Percentiles rank a stretch among this genome's conserved stretches.
These are phyloP conservation scores for Ceratocystis albifundus DNA, from an alignment of 2,329 filamentous ascomycete species.

Conservation along the genomic window DNA sequence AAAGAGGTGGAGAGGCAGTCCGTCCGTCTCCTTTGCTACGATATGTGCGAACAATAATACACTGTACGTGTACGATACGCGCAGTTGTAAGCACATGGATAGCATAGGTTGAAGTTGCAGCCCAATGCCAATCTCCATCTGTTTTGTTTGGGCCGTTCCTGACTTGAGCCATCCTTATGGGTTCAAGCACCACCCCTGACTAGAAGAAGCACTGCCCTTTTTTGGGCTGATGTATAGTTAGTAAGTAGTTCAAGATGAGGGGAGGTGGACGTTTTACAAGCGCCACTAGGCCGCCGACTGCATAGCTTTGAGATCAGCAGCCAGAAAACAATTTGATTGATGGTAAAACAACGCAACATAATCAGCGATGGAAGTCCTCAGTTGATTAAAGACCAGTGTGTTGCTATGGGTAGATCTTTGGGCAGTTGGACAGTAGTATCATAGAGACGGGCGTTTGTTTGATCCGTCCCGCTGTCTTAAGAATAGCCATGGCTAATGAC, in stretches of 20 bases:
- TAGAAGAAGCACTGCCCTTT: not conserved
- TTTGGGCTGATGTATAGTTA: not conserved
- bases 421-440: not conserved
- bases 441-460: constrained; percentile 1
- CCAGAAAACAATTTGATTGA: not conserved
- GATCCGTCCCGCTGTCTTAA: constrained; percentile 9
- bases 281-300: not conserved
- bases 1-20: not conserved
- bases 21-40: not conserved
- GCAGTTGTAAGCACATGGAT: not conserved
- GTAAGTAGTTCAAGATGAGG: not conserved
- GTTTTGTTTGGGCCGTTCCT: not conserved
- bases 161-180: not conserved
- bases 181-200: not conserved
- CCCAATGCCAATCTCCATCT: not conserved
- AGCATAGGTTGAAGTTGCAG: not conserved
- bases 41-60: not conserved
- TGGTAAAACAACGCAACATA: not conserved
- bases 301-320: not conserved
- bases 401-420: not conserved
- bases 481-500: not conserved
- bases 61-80: not conserved
- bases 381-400: not conserved
- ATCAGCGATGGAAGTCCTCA: not conserved
- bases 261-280: not conserved